These are phyloP conservation scores for Luffa acutangula DNA, from an alignment of 306 rosid species.

Conservation along the genomic window DNA sequence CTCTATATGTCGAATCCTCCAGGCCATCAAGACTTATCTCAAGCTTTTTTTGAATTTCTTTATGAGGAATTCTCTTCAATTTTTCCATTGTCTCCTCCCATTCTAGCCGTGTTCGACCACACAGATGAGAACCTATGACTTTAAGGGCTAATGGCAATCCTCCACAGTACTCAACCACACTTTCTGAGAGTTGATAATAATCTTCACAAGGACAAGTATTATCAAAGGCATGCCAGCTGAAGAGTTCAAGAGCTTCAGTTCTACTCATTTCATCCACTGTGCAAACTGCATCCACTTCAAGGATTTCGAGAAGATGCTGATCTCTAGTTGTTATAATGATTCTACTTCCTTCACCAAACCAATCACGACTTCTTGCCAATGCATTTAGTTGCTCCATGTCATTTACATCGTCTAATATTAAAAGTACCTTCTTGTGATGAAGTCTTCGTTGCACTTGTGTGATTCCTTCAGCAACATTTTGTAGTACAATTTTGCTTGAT, in stretches of 20 bases:
- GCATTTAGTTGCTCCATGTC: neutral
- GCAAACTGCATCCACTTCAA: neutral
- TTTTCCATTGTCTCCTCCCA: conserved; percentile 19
- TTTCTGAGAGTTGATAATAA: neutral
- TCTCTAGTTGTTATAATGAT: conserved; percentile 20
- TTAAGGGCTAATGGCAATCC: conserved; percentile 32
- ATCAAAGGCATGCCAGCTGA: conserved; percentile 19
- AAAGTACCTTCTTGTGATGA: neutral
- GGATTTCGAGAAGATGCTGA: neutral
- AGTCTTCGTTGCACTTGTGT: neutral
- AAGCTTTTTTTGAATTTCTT: neutral
- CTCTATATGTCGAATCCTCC: neutral
- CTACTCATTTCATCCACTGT: neutral
- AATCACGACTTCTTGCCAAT: neutral
- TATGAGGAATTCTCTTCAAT: neutral
- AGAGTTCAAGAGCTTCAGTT: conserved; percentile 8
- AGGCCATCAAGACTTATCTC: too few relatives aligned
- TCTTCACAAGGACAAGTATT: neutral
- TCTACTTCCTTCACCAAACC: conserved; percentile 15
- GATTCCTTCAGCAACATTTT: neutral
- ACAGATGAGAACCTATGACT: conserved; percentile 20
- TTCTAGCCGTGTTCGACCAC: neutral
- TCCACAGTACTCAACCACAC: neutral
- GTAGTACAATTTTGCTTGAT: neutral
- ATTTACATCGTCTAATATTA: conserved; percentile 6